Base-by-base conservation (phyloP, 805 yeast species). In the Candida oleophila region DNA sequence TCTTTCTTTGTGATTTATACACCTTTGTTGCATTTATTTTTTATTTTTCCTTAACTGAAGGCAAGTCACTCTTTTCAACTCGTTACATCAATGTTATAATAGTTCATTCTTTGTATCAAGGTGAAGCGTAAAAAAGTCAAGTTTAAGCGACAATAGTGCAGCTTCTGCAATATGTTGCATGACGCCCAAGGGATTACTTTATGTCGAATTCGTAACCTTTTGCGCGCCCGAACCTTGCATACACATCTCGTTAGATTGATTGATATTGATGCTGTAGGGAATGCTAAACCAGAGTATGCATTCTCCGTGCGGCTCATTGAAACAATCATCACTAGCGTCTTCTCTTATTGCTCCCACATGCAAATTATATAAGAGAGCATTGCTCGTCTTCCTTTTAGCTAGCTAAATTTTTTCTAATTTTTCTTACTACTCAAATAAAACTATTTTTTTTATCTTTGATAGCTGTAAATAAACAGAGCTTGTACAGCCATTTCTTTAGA, bases 211-310 rank as follows among this genome's bases (percentile, higher is more conserved):
- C 30, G 30, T 25, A 25, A 25, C 30, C 30, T 25, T 25, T 5
- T 11, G 30, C 30, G 30, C 30, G 30, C 11, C 36, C 36, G 36
- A 14, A 11, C 36, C n/a, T 14, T 33, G 36, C 36, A 41, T 41
- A 21, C 40, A 37, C 40, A 37, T 37, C 43, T 41, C 43, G 43
- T 41, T 41, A 41, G 43, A 32, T 19, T 41, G 15, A 41, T 41
- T 15, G 22, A 11, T 21, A 35, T 22, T n/a, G n/a, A 30, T 22
- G 22, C 9, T 30, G 37, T 18, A 14, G 30, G 11, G 30, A 5
- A 25, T 25, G 30, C 11, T 16, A n/a, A 30, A 7, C 7, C 37
- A 32, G 25, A 20, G 22, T 41, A 20, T 30, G 22, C 11, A 22
- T 7, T 7, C 11, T 25, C 30, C 30, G 30, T 7, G 30, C 30